Conservation (phyloP, 805 yeast genomes). For the Metschnikowia matae region DNA sequence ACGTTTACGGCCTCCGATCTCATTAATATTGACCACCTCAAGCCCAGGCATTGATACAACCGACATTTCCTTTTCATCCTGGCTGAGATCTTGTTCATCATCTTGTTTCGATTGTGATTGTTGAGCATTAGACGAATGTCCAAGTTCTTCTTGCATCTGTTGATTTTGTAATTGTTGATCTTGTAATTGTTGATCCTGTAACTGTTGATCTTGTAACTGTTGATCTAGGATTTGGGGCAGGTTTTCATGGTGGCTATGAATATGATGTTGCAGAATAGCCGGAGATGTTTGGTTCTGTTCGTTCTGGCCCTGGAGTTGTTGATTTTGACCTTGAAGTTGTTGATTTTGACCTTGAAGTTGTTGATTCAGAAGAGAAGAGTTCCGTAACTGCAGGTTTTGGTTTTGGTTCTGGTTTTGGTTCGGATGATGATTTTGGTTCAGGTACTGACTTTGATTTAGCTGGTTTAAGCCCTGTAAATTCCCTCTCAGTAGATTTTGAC, state of each 20-base stretch:
- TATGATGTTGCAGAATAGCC: background rate
- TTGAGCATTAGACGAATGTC: background rate
- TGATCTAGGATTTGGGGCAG: slow-evolving; percentile 2
- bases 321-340: background rate
- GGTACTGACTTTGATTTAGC: background rate
- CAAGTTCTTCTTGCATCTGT: background rate
- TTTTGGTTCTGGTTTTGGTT: background rate
- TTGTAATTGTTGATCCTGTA: slow-evolving; percentile 2
- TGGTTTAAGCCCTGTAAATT: background rate
- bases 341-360: background rate
- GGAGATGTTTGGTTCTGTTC: background rate
- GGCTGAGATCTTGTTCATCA: slow-evolving; percentile 3
- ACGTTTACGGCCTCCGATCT: slow-evolving; percentile 23
- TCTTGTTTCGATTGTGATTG: slow-evolving; percentile 4
- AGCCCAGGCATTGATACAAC: slow-evolving; percentile 16
- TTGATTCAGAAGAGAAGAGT: background rate
- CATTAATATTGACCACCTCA: slow-evolving; percentile 15
- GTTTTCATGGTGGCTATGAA: background rate
- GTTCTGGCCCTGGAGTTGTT: background rate
- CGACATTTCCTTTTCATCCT: slow-evolving; percentile 4
- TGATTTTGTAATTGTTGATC: slow-evolving; percentile 2
- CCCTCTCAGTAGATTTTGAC: no score
- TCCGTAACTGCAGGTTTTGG: background rate
- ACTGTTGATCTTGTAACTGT: slow-evolving; percentile 2
- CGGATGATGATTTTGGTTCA: background rate